Base-by-base conservation (phyloP, 495 filamentous ascomycete species). In the Beverwykella pulmonaria region DNA sequence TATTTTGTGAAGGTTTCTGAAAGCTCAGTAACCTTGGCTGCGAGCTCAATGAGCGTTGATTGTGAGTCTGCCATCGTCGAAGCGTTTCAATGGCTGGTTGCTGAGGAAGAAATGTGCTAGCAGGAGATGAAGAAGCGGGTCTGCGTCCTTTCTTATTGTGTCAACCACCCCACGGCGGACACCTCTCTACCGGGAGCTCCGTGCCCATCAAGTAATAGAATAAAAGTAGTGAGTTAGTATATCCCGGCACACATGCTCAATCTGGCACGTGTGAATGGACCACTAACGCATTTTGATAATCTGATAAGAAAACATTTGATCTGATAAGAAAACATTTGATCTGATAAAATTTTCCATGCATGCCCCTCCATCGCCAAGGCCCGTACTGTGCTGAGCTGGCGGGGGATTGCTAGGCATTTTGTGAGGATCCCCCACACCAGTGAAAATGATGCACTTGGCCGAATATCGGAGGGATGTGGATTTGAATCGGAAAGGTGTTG, bases 11-110 rank as follows among this genome's bases (percentile, higher is more conserved):
- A 52, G 14, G 26, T 39, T 27, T 49, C 41, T 12, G 63, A 20
- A 27, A 59, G 44, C 30, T 65, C 46, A 7, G 27, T 59, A 15
- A 65, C 46, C 48, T 59, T 58, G 25, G 39, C 46, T 2, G 34
- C 63, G 12, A 65, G 54, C 25, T 15, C 22, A 46, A 2, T 44
- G 29, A 65, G 48, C 9, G 54, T 65, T 15, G 63, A 36, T 50
- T 50, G 23, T 34, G 41, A 47, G 1, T 47, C 39, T 19, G 25
- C 25, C 36, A 59, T 59, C 29, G 23, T 32, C 5, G n/a, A 10
- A 25, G 48, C 23, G 39, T 44, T 10, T 44, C 17, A 44, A 44
- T n/a, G 6, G 8, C 6, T 2, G 2, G 39, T n/a, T 44, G 15
- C 17, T 4, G 15, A 44, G 39, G 39, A 44, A 15, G 6, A 44